Evolutionary conservation across 441 rosid genomes (phyloP).

Genomic region (Theobroma grandiflorum): DNA sequence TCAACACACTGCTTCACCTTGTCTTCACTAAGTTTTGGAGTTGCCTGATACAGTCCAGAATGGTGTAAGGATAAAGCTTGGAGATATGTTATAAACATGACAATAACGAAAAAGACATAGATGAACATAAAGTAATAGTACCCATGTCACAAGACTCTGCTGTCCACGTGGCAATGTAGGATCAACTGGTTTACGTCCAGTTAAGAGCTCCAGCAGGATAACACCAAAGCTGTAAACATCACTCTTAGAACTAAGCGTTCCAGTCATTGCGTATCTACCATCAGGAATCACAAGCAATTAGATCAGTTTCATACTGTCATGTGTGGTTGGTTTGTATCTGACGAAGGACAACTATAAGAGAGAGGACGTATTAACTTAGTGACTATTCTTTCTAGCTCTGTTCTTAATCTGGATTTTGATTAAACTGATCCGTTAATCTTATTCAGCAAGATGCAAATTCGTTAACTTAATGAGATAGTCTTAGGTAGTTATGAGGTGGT

Average conservation of each 20-base stretch:
- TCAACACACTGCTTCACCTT: slow-evolving; percentile 70
- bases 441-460: neutral
- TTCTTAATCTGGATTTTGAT: neutral
- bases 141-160: slow-evolving; percentile 80
- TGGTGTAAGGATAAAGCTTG: neutral
- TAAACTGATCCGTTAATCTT: neutral
- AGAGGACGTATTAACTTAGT: neutral
- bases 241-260: slow-evolving; percentile 63
- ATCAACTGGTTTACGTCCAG: slow-evolving; percentile 72
- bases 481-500: neutral
- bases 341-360: neutral
- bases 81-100: neutral
- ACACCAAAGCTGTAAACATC: slow-evolving; percentile 74
- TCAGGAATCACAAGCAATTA: neutral
- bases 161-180: slow-evolving; percentile 68
- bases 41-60: slow-evolving; percentile 50
- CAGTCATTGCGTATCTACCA: slow-evolving; percentile 67
- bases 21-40: slow-evolving; percentile 78
- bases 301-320: neutral
- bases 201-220: slow-evolving; percentile 67
- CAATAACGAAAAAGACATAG: neutral
- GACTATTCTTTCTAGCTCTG: neutral
- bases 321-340: neutral
- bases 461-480: neutral
- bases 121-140: slow-evolving; percentile 25